Evolutionary conservation across 2,329 filamentous ascomycete species (phyloP).

Genomic region (Diaporthe humulicola): DNA sequence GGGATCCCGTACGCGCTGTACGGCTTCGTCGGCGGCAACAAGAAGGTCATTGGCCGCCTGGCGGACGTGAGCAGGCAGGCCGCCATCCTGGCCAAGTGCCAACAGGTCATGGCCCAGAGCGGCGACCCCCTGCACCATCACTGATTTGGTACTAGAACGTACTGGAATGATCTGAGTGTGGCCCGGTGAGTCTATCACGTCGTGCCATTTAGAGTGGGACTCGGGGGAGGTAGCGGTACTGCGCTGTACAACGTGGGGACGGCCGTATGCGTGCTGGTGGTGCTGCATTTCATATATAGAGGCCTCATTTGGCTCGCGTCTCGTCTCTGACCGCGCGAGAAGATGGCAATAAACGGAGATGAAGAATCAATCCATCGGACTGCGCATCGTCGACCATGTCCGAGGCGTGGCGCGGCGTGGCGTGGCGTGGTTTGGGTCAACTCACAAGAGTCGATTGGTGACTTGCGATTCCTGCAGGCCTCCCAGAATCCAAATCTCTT

Average conservation of each 20-base stretch:
- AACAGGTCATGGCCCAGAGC: constrained; percentile 61
- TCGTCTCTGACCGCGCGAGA: neutral
- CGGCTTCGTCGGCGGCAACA: constrained; percentile 87
- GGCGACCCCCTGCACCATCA: constrained; percentile 45
- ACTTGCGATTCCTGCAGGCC: constrained; percentile 23
- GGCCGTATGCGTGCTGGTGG: neutral
- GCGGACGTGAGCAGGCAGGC: constrained; percentile 86
- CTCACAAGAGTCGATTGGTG: neutral
- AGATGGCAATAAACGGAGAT: neutral
- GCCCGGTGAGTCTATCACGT: neutral
- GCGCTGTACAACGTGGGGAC: neutral
- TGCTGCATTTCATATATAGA: neutral
- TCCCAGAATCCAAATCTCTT: neutral
- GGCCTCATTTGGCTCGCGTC: neutral
- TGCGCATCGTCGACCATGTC: neutral
- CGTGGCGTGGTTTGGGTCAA: too few species aligned
- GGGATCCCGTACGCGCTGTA: constrained; percentile 88
- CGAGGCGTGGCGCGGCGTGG: constrained; percentile 4
- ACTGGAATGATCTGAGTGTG: neutral
- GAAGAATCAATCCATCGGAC: neutral
- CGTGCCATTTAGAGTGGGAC: constrained; percentile 8
- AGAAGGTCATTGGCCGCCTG: constrained; percentile 81
- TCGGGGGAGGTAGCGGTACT: neutral
- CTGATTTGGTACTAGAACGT: neutral
- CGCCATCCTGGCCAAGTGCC: constrained; percentile 81